These are phyloP conservation scores for Colletotrichum endophyticum DNA, from an alignment of 2,329 filamentous ascomycete genomes.

Conservation along the genomic window DNA sequence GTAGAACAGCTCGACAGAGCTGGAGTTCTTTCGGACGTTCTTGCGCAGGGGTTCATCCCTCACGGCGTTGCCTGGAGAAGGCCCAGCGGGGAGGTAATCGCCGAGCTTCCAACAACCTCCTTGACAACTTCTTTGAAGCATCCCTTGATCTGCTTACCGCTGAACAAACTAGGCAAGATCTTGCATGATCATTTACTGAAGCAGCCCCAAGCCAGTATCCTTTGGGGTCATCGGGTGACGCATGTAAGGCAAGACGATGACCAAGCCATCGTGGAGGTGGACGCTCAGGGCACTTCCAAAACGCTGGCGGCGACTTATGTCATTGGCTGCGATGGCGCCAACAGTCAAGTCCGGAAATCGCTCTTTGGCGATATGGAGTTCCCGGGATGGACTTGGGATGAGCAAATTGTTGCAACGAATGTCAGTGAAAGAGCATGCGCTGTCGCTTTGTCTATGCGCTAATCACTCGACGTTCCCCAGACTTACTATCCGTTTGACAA, in stretches of 20 bases:
- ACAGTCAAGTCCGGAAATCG: neutral
- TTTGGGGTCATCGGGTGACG: neutral
- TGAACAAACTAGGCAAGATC: neutral
- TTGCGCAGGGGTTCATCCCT: neutral
- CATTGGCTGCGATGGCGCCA: neutral
- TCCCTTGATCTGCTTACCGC: neutral
- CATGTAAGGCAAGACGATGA: neutral
- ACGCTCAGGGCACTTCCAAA: neutral
- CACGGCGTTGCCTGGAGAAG: neutral
- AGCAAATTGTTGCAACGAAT: neutral
- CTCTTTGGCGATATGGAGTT: neutral
- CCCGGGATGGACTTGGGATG: neutral
- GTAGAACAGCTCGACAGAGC: neutral
- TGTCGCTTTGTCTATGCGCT: neutral
- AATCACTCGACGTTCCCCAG: rapidly evolving
- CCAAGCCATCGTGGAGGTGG: neutral
- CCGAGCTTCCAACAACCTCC: neutral
- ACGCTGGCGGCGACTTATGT: neutral
- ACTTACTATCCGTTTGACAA: neutral
- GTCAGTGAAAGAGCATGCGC: neutral
- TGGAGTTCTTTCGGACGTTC: neutral
- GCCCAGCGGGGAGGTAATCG: neutral
- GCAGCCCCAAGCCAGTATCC: neutral
- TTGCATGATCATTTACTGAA: neutral
- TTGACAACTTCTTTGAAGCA: neutral